These are phyloP conservation scores for Sophora flavescens DNA, from an alignment of 306 rosid genomes.

Conservation along the genomic window DNA sequence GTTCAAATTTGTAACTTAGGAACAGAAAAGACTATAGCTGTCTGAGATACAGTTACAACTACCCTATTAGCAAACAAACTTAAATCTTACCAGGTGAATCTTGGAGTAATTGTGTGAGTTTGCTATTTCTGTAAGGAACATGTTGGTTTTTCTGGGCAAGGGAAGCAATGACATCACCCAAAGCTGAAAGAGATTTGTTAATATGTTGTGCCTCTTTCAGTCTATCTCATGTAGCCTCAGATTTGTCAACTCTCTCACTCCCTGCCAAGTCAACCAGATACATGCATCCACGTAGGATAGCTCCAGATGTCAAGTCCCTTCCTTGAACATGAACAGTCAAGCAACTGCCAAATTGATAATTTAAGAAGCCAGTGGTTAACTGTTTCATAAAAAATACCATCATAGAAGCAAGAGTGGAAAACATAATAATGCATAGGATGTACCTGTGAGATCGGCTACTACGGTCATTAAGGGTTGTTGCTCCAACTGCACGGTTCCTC, in stretches of 20 bases:
- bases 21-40: conserved; percentile 3
- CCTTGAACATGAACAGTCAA: conserved; percentile 99
- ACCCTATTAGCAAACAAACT: background rate
- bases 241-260: conserved; percentile 96
- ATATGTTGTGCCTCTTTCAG: conserved; percentile 96
- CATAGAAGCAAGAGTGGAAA: conserved; percentile 25
- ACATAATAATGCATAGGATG: conserved; percentile 10
- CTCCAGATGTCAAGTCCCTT: conserved; percentile 88
- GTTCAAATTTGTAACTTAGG: conserved; percentile 2
- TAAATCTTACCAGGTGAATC: conserved; percentile 87
- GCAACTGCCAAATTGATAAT: conserved; percentile 73
- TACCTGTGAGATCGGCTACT: conserved; percentile 99
- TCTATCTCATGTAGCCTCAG: conserved; percentile 97
- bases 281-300: conserved; percentile 86
- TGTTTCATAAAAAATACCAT: conserved; percentile 5
- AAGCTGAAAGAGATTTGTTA: conserved; percentile 92
- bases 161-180: conserved; percentile 96
- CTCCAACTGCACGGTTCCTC: conserved; percentile 91
- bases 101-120: conserved; percentile 94
- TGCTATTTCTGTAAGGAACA: conserved; percentile 96
- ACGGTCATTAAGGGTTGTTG: conserved; percentile 94
- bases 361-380: conserved; percentile 42
- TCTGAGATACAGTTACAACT: conserved; percentile 21
- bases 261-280: conserved; percentile 98
- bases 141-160: conserved; percentile 96